Evolutionary conservation across 352 stramenopile species (phyloP).

Genomic region (Phytophthora fragariae): DNA sequence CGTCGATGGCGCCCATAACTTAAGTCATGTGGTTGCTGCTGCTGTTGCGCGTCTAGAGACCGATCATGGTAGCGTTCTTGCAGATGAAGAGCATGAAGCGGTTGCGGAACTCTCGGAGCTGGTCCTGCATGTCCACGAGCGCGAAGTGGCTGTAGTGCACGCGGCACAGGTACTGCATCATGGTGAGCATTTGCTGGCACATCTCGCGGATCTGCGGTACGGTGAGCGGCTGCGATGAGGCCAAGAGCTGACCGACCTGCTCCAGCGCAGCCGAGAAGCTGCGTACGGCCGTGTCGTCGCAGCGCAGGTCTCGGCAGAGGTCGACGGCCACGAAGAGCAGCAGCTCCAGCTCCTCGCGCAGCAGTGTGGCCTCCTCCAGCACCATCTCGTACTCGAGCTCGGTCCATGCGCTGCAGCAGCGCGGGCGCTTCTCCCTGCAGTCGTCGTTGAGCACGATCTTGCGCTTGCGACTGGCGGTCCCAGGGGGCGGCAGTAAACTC

Average conservation of each 20-base stretch:
- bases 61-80: constrained; percentile 75
- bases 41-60: constrained; percentile 37
- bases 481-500: not conserved
- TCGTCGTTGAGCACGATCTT: constrained; percentile 55
- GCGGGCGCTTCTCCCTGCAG: constrained; percentile 56
- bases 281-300: constrained; percentile 41
- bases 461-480: constrained; percentile 46
- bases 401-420: constrained; percentile 44
- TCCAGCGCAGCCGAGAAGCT: constrained; percentile 45
- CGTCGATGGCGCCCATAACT: constrained; percentile 31
- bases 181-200: constrained; percentile 72
- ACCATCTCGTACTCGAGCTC: constrained; percentile 83
- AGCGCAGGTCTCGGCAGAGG: constrained; percentile 61
- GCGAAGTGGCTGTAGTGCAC: constrained; percentile 74
- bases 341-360: constrained; percentile 78
- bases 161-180: constrained; percentile 80
- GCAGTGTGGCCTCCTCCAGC: constrained; percentile 67
- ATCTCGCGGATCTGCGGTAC: constrained; percentile 66
- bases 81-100: constrained; percentile 83
- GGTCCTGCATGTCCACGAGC: constrained; percentile 79
- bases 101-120: constrained; percentile 68
- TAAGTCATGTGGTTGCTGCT: constrained; percentile 18
- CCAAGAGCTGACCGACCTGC: constrained; percentile 56
- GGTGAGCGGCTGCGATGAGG: constrained; percentile 57
- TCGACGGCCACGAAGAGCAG: constrained; percentile 65